Base-by-base conservation (phyloP, 441 rosid species). In the Euphorbia celastroides region DNA sequence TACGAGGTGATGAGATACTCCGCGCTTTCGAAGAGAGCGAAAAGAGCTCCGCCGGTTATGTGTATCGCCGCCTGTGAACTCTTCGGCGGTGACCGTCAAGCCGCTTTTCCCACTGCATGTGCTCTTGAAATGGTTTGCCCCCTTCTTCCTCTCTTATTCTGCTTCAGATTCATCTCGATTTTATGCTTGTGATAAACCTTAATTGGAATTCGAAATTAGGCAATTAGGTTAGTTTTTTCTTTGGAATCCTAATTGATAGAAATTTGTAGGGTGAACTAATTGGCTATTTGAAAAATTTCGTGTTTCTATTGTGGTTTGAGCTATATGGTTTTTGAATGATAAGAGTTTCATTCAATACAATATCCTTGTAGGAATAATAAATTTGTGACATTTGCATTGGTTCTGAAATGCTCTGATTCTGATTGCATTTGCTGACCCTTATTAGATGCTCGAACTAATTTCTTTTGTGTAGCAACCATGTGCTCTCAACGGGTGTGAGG, bases 1-100 rank as follows among this genome's bases (percentile, higher is more conserved):
- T 87, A 88, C 71, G 89, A 93, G 78, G 89, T 93, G 26, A 89
- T 93, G 98, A 72, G 96, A 72, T 90, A 93, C 79, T 93, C 98
- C 17, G 90, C 84, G 12, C 83, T 93, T 22, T 90, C 97, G 0
- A 71, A 83, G 55, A 93, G 97, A 17, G 93, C 93, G 60, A 90
- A 90, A 78, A 83, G 97, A 52, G 88, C 97, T 10, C 87, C 98
- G 20, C 98, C 98, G 0, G 93, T 93, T 30, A 88, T 93, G 98
- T 93, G 98, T 59, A 81, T 93, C 2, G 92, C 96, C 2, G 84
- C 93, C 57, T 93, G 88, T 57, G 97, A 90, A 79, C 96, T 93
- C 71, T 67, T 93, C 68, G 98, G 93, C 17, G 93, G 83, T 44
- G 22, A 81, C 65, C 92, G 98, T 50, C 74, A 73, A 63, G 94